A percentile compares a stretch with the other conserved stretches of the same genome.
Conservation (phyloP, 352 stramenopile genomes). For the Pythium biforme region DNA sequence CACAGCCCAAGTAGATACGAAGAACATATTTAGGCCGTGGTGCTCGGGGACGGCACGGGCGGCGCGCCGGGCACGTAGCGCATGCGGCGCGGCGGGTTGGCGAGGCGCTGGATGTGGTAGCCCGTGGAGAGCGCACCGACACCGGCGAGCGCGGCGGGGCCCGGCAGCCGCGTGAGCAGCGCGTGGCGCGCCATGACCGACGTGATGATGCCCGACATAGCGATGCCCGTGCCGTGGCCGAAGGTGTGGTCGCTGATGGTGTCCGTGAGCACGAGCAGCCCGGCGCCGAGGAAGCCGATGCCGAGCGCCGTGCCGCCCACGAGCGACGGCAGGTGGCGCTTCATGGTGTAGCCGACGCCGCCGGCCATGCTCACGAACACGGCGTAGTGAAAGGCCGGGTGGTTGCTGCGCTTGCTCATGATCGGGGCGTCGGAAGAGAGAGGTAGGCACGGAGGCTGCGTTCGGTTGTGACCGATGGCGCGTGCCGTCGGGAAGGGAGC, state of each 20-base stretch:
- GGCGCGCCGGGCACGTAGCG: slow-evolving; percentile 53
- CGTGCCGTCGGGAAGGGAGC: not conserved
- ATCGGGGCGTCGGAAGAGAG: too few relatives aligned
- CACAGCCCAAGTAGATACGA: not conserved
- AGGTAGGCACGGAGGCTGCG: not conserved
- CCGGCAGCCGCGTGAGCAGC: slow-evolving; percentile 41
- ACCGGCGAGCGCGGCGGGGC: slow-evolving; percentile 45
- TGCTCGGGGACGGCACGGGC: slow-evolving; percentile 25
- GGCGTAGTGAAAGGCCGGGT: slow-evolving; percentile 76
- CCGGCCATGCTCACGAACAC: slow-evolving; percentile 61
- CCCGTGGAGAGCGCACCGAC: slow-evolving; percentile 50
- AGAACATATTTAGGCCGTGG: not conserved
- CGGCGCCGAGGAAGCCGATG: slow-evolving; percentile 66
- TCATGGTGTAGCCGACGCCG: slow-evolving; percentile 58
- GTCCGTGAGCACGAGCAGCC: slow-evolving; percentile 64
- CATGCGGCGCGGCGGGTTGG: slow-evolving; percentile 51
- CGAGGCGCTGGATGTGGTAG: slow-evolving; percentile 75
- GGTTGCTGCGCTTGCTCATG: slow-evolving; percentile 44
- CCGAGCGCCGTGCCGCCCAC: slow-evolving; percentile 58
- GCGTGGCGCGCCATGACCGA: slow-evolving; percentile 57
- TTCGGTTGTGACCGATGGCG: not conserved
- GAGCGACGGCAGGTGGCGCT: slow-evolving; percentile 63
- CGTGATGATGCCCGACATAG: slow-evolving; percentile 69
- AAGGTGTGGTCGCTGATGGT: slow-evolving; percentile 75
- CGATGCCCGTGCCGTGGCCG: slow-evolving; percentile 58